phyloP scores from a whole-genome alignment of 2,329 filamentous ascomycete species.

The Diplodia intermedia region DNA sequence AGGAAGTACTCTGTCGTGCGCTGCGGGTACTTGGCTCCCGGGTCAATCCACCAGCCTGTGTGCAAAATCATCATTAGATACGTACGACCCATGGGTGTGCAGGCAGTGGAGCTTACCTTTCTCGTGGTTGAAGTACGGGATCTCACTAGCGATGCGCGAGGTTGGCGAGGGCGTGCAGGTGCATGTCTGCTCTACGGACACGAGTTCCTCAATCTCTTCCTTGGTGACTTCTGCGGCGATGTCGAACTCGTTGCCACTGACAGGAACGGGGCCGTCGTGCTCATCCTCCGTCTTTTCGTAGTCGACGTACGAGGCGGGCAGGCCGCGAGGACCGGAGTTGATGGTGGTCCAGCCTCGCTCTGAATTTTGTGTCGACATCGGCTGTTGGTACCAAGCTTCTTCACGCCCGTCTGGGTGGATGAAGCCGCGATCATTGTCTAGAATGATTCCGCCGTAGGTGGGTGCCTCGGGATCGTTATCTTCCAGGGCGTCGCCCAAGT shows the following conservation, averaged over 20 bases:
- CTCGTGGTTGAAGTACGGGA: background rate
- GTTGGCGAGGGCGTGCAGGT: background rate
- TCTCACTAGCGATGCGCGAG: background rate
- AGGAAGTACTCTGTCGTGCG: background rate
- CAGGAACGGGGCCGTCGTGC: background rate
- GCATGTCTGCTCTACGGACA: background rate
- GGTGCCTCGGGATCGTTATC: background rate
- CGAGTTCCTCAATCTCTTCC: background rate
- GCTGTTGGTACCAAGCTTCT: background rate
- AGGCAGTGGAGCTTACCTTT: background rate
- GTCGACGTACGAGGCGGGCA: background rate
- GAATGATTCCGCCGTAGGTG: background rate
- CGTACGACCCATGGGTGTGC: too few species aligned
- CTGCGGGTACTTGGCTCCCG: background rate
- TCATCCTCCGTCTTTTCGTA: background rate
- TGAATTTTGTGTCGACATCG: background rate
- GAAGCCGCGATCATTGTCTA: background rate
- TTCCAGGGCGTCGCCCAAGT: background rate
- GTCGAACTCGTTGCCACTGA: background rate
- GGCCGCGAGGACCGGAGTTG: background rate
- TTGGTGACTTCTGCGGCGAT: background rate
- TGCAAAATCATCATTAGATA: background rate
- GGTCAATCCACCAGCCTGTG: conserved; percentile 5
- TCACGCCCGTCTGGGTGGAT: background rate
- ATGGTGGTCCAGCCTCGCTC: background rate